phyloP scores from a whole-genome alignment of 1,284 basidiomycete species.

The Cutaneotrichosporon sp. region DNA sequence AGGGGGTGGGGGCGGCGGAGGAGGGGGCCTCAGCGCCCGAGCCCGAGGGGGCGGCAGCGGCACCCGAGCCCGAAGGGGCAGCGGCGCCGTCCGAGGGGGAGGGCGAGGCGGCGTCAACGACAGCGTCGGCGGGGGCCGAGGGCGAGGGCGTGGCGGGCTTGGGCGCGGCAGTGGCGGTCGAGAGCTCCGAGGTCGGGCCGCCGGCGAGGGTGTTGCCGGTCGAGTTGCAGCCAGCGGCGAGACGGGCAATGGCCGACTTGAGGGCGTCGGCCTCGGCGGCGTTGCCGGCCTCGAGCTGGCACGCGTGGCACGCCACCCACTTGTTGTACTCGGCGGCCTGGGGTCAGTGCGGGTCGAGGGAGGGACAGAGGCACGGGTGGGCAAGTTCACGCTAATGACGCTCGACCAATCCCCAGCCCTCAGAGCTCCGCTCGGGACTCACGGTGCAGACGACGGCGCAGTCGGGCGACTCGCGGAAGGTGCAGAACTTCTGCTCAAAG shows the following conservation, averaged over 20 bases:
- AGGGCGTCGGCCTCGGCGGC: neutral
- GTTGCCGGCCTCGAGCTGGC: neutral
- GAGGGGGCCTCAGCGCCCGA: neutral
- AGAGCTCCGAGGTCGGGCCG: neutral
- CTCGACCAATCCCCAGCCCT: too few species aligned
- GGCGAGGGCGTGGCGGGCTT: neutral
- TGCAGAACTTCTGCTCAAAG: neutral
- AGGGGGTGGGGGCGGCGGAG: neutral
- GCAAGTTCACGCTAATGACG: too few species aligned
- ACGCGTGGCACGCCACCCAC: conserved; percentile 4
- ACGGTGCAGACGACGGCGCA: neutral
- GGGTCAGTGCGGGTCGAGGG: neutral
- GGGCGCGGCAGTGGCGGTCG: neutral
- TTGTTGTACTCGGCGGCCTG: conserved; percentile 2
- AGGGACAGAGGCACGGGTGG: too few species aligned
- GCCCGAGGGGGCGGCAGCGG: neutral
- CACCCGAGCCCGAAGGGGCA: neutral
- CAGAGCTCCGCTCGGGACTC: neutral
- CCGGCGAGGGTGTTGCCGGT: neutral
- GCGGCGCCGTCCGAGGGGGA: neutral
- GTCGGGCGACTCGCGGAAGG: conserved; percentile 5
- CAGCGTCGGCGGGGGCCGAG: neutral
- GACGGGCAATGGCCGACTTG: neutral
- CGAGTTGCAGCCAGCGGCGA: neutral
- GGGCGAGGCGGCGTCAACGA: neutral